phyloP scores from a whole-genome alignment of 1,284 basidiomycete species.

The Ustilago hordei region DNA sequence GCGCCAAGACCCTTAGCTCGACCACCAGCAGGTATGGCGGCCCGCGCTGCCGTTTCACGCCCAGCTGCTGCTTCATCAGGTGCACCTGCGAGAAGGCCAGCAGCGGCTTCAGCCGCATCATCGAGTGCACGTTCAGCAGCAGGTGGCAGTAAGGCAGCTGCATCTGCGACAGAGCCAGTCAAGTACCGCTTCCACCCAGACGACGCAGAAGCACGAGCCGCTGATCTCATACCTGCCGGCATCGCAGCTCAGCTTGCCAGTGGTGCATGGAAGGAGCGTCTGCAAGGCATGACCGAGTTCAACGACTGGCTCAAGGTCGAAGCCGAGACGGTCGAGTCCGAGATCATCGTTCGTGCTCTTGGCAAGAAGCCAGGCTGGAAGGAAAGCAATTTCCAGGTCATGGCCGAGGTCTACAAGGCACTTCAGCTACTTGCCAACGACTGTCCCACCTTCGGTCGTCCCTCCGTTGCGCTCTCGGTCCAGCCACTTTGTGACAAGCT shows the following conservation, averaged over 20 bases:
- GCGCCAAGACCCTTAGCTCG: conserved; percentile 40
- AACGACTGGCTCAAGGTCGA: conserved; percentile 82
- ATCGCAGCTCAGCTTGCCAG: conserved; percentile 83
- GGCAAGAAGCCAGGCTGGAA: conserved; percentile 92
- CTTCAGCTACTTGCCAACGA: conserved; percentile 78
- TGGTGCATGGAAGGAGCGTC: conserved; percentile 90
- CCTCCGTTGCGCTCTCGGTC: conserved; percentile 84
- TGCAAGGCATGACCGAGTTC: conserved; percentile 89
- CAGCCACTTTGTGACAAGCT: conserved; percentile 93
- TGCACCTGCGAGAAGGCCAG: conserved; percentile 71
- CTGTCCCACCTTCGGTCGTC: conserved; percentile 85
- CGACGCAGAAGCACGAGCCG: conserved; percentile 86
- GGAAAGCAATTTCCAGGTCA: conserved; percentile 95
- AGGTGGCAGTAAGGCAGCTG: conserved; percentile 73
- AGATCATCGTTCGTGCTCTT: conserved; percentile 89
- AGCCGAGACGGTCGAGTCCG: conserved; percentile 81
- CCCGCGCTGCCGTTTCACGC: conserved; percentile 22
- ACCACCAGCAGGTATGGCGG: conserved; percentile 25
- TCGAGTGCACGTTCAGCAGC: conserved; percentile 69
- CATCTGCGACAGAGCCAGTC: conserved; percentile 77
- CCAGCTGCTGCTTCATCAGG: conserved; percentile 25
- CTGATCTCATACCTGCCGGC: conserved; percentile 79
- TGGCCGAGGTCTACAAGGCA: conserved; percentile 63
- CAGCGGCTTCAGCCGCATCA: conserved; percentile 70
- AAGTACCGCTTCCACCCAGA: conserved; percentile 92